Evolutionary conservation across 345 rosid species (phyloP), one percentile per base, ranked within the genome.

Genomic region (Dipteronia dyeriana): DNA sequence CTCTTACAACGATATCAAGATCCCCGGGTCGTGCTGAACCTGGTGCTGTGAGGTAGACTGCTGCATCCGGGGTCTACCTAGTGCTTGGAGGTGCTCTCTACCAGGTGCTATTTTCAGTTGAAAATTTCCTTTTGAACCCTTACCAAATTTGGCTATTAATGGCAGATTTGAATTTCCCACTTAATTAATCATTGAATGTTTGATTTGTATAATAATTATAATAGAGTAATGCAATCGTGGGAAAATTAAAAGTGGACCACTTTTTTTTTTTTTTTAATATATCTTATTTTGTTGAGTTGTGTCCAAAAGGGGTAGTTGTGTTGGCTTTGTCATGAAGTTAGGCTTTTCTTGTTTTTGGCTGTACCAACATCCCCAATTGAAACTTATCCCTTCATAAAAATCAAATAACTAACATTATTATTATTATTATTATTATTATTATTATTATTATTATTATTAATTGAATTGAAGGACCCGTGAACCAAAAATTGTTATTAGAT

Each of bases 261-360:
- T 5, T 73, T 25, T 38, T 70, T 34, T 41, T n/a, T n/a, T n/a
- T n/a, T n/a, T n/a, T n/a, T n/a, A 56, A 14, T 5, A 54, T 10
- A 68, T 8, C 16, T 63, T 71, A 7, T 57, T 78, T 63, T 16
- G 31, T 72, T 16, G 43, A 64, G 66, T 31, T 23, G 26, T 70
- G 77, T 71, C 77, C 71, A 79, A 81, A 62, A 65, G 53, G n/a
- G 66, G 82, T 78, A 14, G 88, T 74, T 85, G 85, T 73, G 12
- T 77, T 78, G 81, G 85, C 84, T 81, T 78, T 78, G 77, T 83
- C 88, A 73, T 38, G 68, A 85, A 83, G 84, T 79, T 63, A 73
- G 80, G 76, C 68, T 79, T 68, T 70, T 31, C 22, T 85, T 71
- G 68, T 77, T 54, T 71, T 2, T 45, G 68, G 45, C 20, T 49